Conservation (phyloP, 495 filamentous ascomycete genomes). For the Friedmanniomyces simplex region DNA sequence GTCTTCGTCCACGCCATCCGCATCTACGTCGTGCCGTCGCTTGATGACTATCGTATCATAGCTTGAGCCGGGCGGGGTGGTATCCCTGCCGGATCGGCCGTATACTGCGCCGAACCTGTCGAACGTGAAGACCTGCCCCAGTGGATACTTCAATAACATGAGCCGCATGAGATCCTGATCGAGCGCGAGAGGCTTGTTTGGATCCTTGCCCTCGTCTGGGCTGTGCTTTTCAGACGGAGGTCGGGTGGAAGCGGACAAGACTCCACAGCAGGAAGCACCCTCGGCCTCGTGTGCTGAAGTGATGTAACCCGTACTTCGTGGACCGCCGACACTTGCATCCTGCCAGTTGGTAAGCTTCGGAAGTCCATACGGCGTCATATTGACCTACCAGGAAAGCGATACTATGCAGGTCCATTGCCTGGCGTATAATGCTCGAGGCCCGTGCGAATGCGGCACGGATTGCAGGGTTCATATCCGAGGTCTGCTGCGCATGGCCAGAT, state of each 20-base stretch:
- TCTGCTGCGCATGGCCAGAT: neutral
- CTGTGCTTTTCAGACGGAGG: neutral
- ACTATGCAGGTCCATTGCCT: constrained; percentile 44
- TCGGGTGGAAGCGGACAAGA: neutral
- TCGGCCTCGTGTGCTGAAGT: neutral
- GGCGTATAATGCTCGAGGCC: constrained; percentile 47
- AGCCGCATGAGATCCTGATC: neutral
- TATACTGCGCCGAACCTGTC: neutral
- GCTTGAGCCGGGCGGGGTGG: neutral
- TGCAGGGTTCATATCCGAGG: neutral
- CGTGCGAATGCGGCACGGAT: constrained; percentile 36
- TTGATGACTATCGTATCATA: neutral
- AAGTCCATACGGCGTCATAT: neutral
- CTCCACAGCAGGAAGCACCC: neutral
- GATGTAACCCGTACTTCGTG: neutral
- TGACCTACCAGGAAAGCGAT: constrained; percentile 38
- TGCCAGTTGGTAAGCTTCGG: constrained; percentile 1
- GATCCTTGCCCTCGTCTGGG: neutral
- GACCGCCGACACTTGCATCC: neutral
- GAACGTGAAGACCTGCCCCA: neutral
- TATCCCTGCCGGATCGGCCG: neutral
- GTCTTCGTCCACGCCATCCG: neutral
- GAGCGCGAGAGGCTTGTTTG: neutral
- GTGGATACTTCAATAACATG: neutral
- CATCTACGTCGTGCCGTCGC: neutral